Evolutionary conservation across 2,329 filamentous ascomycete genomes (phyloP), one percentile per base, ranked within the genome.

Genomic region (Talaromyces piceae): DNA sequence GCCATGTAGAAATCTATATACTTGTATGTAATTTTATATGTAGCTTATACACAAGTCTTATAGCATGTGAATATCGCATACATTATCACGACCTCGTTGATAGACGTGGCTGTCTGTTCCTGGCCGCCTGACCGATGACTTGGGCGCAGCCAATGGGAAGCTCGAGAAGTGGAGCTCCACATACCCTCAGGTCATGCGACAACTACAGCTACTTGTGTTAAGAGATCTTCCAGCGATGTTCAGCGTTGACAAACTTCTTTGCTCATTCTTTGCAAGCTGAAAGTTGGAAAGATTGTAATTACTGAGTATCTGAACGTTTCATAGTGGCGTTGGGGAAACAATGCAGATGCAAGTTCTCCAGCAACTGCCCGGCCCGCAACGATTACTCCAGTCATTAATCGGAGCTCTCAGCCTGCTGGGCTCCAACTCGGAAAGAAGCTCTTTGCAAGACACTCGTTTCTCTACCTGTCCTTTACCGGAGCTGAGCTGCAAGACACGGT

Each of bases 401-500:
- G 59, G 63, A 23, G 61, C 66, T 22, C 49, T 68, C 26, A 60
- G 63, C 31, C 54, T 69, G 28, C 58, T 57, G 7, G 57, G 62
- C 7, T 54, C 62, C 9, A n/a, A n/a, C n/a, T n/a, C n/a, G n/a
- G 33, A 44, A 13, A 51, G 44, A 2, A 37, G 33, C 50, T 54
- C 5, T 41, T 53, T 52, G 41, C 39, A 9, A 27, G 23, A 41
- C 45, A 45, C 26, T 47, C 25, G 46, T n/a, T 51, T 54, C 13
- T 55, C 51, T n/a, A 57, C 65, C 50, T 72, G 70, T 51, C 57
- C 67, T 16, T 58, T 59, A 12, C 57, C 63, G 3, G 67, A 72
- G 54, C 62, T 84, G 48, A 85, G 81, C 59, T 88, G 85, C 62
- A 78, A 82, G 52, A 83, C 83, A 61, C 79, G 77, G 5, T 81